Base-by-base conservation (phyloP, 2,329 filamentous ascomycete genomes). In the Talaromyces sp. region DNA sequence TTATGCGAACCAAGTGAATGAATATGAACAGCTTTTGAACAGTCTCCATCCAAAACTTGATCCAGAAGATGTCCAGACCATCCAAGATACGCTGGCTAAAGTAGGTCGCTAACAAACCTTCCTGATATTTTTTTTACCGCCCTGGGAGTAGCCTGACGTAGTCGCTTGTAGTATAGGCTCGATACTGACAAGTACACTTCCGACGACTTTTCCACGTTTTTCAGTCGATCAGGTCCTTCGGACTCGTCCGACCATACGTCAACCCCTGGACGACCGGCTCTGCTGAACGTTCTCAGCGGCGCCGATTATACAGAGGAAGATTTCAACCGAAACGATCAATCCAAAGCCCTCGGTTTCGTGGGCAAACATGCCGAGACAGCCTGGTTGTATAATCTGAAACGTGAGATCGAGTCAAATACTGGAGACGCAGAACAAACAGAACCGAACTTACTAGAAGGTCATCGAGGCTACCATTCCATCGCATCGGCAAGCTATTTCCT, bases 291-390 rank as follows among this genome's bases (percentile, higher is more conserved):
- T 1, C 69, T 73, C 18, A 72, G 72, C 36, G 69, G 70, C 23
- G 67, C 74, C 36, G 78, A 79, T 65, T 72, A 75, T 44, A 76
- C 75, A 23, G 72, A 77, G 56, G 77, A 80, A 64, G 78, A 80
- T 57, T 79, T 78, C 62, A 75, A 76, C 34, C 72, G 75, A 33
- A 73, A 74, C 63, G 73, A 76, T 58, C 72, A 73, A 53, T 70
- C 73, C 12, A 71, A 75, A 56, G 70, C 73, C 1, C 74, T 73
- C 34, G 76, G 78, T 0, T 80, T 78, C 67, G 73, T 79, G 60
- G 78, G 78, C 10, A 79, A 78, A 61, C 76, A 78, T 59, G 79
- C 78, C 5, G 77, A 79, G 57, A 71, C 78, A 47, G 74, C 73
- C 27, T 81, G 78, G 78, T 65, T 80, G 30, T 75, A 79, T 64